phyloP scores from a whole-genome alignment of 352 stramenopile genomes.

The Pythium coloratum region DNA sequence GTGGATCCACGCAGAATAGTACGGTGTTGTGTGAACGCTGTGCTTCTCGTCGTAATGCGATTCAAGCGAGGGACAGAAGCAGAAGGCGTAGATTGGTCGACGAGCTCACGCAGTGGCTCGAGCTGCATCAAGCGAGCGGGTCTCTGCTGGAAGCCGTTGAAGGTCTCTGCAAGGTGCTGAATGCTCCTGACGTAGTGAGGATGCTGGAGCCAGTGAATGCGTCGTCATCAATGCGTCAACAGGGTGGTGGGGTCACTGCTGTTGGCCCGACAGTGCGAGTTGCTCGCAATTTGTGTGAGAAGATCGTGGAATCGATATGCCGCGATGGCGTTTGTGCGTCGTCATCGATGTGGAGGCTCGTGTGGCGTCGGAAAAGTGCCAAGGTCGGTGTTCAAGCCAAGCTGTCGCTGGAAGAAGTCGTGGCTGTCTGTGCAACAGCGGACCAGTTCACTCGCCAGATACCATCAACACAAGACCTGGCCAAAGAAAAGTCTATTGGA shows the following conservation, averaged over 20 bases:
- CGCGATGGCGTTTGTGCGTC: neutral
- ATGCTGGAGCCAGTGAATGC: conserved; percentile 1
- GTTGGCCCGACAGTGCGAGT: neutral
- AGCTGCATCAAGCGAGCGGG: neutral
- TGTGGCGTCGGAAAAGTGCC: conserved; percentile 13
- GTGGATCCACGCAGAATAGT: neutral
- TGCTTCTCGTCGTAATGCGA: neutral
- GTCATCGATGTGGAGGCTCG: conserved; percentile 11
- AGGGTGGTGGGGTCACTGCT: neutral
- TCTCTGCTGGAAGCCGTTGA: neutral
- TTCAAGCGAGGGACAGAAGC: neutral
- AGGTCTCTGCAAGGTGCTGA: conserved; percentile 10
- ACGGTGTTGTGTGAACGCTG: neutral
- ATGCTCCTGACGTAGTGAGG: conserved; percentile 15
- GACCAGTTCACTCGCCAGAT: conserved; percentile 13
- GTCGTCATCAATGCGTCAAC: neutral
- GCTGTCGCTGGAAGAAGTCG: conserved; percentile 3
- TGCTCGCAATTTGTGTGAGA: conserved; percentile 13
- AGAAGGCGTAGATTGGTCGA: neutral
- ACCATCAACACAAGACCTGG: neutral
- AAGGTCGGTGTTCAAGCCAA: neutral
- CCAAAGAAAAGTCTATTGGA: neutral
- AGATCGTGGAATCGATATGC: conserved; percentile 6
- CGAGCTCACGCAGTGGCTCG: conserved; percentile 9
- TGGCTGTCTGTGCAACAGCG: conserved; percentile 11